Base-by-base conservation (phyloP, 805 yeast genomes). In the Kluyveromyces dobzhanskii region DNA sequence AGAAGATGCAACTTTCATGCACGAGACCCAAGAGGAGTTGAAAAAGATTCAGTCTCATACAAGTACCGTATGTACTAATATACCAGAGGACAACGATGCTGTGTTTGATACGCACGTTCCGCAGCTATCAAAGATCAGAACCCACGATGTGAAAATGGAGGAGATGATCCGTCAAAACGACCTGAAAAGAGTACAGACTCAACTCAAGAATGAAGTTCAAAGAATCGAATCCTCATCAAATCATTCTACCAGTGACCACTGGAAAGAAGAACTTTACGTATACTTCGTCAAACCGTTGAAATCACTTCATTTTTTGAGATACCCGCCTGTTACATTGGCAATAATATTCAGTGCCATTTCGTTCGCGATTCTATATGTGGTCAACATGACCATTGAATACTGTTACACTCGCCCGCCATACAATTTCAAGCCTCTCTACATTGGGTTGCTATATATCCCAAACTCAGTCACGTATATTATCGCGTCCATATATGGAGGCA, bases 401-500 rank as follows among this genome's bases (percentile, higher is more conserved):
- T 69, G 68, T 38, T 85, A 77, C 57, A 64, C 83, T 0, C 51
- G 70, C 16, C 58, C 63, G 0, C 95, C 95, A 3, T 85, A 85
- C 58, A 74, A 76, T 50, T 86, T 81, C 66, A 62, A 66, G 25
- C 61, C 83, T 0, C 59, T 84, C 35, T 67, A 78, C 40, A 71
- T 80, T 35, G 95, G 95, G 25, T 66, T 85, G 19, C 69, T 83
- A 40, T 85, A 84, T 62, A 76, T 85, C 25, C 95, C 95, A 27
- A 85, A 85, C 57, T 84, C 94, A 0, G 73, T 84, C 18, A 75
- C 88, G 0, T 85, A 85, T 53, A 60, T 85, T 27, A 48, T 80
- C 34, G 90, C 94, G 0, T 79, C 90, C 0, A 61, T 86, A n/a
- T 66, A 73, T 44, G 94, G 94, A 27, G 95, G 95, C 3, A 69